A percentile compares a stretch with the other conserved stretches of the same genome.
phyloP scores from a whole-genome alignment of 108 stramenopile genomes.

The Chaetoceros muelleri region DNA sequence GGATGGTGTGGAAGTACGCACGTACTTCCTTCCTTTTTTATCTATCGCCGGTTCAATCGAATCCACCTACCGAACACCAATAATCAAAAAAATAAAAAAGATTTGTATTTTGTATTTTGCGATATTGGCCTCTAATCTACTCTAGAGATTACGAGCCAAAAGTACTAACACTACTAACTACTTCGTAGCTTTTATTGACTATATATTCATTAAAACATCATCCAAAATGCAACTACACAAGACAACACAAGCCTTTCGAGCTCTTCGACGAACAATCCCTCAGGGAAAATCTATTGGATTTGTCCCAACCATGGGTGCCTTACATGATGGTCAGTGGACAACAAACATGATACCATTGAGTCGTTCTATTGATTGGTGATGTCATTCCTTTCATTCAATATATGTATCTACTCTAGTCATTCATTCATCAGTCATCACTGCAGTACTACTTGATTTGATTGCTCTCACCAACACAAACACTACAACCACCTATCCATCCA shows the following conservation, averaged over 20 bases:
- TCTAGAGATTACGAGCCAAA: too few species aligned
- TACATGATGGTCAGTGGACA: constrained; percentile 77
- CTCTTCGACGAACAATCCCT: constrained; percentile 14
- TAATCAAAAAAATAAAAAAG: too few species aligned
- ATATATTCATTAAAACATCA: not conserved
- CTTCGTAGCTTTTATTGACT: too few species aligned
- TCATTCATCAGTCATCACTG: too few species aligned
- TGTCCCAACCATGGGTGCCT: constrained; percentile 98
- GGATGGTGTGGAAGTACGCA: too few species aligned
- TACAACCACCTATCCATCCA: not conserved
- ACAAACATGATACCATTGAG: constrained; percentile 2
- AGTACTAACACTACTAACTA: too few species aligned
- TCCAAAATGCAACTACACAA: constrained; percentile 11
- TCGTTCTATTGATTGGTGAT: not conserved
- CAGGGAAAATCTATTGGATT: constrained; percentile 52
- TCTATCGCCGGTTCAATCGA: too few species aligned
- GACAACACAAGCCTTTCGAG: constrained; percentile 27
- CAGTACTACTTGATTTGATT: not conserved
- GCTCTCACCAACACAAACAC: not conserved
- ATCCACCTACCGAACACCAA: too few species aligned
- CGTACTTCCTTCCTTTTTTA: too few species aligned
- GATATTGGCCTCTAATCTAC: too few species aligned
- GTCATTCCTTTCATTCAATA: not conserved
- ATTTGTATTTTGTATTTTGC: too few species aligned
- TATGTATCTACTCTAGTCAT: not conserved